phyloP scores from a whole-genome alignment of 2,329 filamentous ascomycete species.

The Chrysoporthe deuterocubensis region DNA sequence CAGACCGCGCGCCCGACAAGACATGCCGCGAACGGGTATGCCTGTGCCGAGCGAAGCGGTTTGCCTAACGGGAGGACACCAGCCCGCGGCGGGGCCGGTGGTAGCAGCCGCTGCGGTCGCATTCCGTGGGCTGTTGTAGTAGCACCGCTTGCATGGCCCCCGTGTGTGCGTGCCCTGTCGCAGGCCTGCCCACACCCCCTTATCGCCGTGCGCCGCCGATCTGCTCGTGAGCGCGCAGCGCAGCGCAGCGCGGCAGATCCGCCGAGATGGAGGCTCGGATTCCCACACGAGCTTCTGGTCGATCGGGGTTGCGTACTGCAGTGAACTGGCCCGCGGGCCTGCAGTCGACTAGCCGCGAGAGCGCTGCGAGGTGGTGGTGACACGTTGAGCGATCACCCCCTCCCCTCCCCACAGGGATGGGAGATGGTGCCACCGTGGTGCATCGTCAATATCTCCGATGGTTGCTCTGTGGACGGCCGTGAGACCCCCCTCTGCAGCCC shows the following conservation, averaged over 20 bases:
- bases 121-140: too few relatives aligned
- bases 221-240: not conserved
- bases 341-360: not conserved
- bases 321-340: not conserved
- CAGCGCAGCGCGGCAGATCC: too few relatives aligned
- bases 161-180: not conserved
- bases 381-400: not conserved
- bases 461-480: not conserved
- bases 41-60: too few relatives aligned
- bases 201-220: slow-evolving; percentile 1
- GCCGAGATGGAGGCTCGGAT: not conserved
- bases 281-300: not conserved
- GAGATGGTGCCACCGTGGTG: not conserved
- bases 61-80: too few relatives aligned
- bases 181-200: not conserved
- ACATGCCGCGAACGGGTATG: too few relatives aligned
- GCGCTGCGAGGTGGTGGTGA: not conserved
- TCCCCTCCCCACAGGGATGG: not conserved
- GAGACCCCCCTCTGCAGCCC: not conserved
- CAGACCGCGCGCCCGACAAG: not conserved
- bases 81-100: too few relatives aligned
- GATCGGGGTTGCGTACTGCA: not conserved
- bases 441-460: not conserved
- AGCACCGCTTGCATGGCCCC: not conserved
- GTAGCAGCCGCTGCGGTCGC: not conserved